Conservation (phyloP, 495 filamentous ascomycete genomes). For the Hypoxylon fuscum region DNA sequence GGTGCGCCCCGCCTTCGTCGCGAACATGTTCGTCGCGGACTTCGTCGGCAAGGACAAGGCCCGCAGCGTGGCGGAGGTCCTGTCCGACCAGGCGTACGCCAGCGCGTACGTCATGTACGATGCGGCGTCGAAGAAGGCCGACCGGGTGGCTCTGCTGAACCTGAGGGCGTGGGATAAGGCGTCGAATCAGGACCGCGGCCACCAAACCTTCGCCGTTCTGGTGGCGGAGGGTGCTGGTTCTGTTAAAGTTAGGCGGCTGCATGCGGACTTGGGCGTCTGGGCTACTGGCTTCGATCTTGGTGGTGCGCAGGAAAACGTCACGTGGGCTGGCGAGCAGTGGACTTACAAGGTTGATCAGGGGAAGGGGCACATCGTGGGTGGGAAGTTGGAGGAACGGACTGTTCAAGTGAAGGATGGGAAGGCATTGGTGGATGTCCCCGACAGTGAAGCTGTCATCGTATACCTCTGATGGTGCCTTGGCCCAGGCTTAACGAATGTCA, state of each 20-base stretch:
- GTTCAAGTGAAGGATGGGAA: too few species aligned
- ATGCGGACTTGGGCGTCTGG: not conserved
- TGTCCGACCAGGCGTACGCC: not conserved
- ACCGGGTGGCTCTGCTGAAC: not conserved
- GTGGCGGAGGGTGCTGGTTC: too few species aligned
- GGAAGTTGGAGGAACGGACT: not conserved
- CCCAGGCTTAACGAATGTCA: too few species aligned
- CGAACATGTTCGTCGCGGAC: too few species aligned
- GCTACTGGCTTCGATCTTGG: not conserved
- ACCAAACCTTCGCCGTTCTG: too few species aligned
- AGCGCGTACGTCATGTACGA: conserved; percentile 4
- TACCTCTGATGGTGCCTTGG: too few species aligned
- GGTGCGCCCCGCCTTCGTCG: too few species aligned
- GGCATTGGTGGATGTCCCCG: too few species aligned
- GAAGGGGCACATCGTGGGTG: not conserved
- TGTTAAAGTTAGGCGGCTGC: conserved; percentile 1
- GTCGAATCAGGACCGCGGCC: not conserved
- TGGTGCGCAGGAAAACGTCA: not conserved
- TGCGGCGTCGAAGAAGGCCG: not conserved
- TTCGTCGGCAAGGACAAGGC: too few species aligned
- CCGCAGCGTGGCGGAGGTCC: not conserved
- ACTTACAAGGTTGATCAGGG: not conserved
- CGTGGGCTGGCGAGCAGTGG: conserved; percentile 9
- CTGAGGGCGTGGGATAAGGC: not conserved
- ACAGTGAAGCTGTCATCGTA: too few species aligned